A percentile compares a stretch with the other conserved stretches of the same genome.
Conservation (phyloP, 2,329 filamentous ascomycete species). For the Monilinia laxa region DNA sequence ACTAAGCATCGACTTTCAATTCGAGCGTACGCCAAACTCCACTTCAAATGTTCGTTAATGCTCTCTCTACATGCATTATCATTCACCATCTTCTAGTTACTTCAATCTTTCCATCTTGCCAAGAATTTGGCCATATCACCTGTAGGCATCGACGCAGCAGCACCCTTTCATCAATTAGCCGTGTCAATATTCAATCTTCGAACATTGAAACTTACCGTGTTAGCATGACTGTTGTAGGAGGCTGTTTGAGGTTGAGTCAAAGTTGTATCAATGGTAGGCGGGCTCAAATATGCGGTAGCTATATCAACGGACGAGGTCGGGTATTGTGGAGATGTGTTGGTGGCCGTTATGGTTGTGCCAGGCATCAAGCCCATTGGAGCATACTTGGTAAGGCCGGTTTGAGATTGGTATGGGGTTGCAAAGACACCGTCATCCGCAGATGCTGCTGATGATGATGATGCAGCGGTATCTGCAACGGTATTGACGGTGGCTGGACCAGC, state of each 20-base stretch:
- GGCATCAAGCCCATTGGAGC: conserved; percentile 45
- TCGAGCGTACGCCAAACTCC: conserved; percentile 23
- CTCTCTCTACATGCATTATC: conserved; percentile 6
- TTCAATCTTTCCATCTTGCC: conserved; percentile 43
- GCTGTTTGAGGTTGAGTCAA: conserved; percentile 42
- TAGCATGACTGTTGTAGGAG: conserved; percentile 40
- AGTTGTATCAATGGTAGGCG: conserved; percentile 41
- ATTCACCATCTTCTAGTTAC: not conserved
- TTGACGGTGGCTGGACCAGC: conserved; percentile 40
- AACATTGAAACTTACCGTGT: conserved; percentile 39
- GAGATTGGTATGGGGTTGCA: conserved; percentile 40
- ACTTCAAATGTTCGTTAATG: conserved; percentile 3
- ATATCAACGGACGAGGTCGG: conserved; percentile 42
- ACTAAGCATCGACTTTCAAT: conserved; percentile 13
- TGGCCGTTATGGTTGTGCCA: conserved; percentile 43
- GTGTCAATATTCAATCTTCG: not conserved
- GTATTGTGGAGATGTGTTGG: conserved; percentile 41
- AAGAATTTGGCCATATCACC: conserved; percentile 43
- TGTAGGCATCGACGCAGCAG: conserved; percentile 38
- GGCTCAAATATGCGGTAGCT: conserved; percentile 40
- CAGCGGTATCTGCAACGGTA: conserved; percentile 26
- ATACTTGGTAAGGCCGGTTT: conserved; percentile 43
- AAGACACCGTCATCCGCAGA: conserved; percentile 31
- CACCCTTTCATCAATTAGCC: conserved; percentile 34
- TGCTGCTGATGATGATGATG: conserved; percentile 17